A percentile compares a stretch with the other conserved stretches of the same genome.
Conservation (phyloP, 2,329 filamentous ascomycete genomes). For the Fusarium udum region DNA sequence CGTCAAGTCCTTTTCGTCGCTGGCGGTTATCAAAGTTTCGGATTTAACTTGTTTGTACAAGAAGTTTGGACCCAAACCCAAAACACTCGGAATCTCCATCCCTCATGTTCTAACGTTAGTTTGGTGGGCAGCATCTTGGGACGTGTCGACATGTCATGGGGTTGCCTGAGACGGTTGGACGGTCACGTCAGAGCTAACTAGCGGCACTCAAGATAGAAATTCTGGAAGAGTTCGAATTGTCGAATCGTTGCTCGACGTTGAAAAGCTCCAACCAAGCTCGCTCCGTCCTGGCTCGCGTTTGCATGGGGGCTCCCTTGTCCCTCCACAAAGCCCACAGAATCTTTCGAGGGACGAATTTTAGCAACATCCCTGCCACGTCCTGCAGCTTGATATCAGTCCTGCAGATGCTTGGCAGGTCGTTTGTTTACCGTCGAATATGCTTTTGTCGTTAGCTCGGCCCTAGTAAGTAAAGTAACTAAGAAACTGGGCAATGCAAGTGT, state of each 20-base stretch:
- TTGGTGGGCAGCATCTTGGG: conserved; percentile 17
- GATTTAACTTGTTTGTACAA: conserved; percentile 14
- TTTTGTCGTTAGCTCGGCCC: conserved; percentile 11
- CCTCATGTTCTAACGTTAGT: conserved; percentile 31
- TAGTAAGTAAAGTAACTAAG: not conserved
- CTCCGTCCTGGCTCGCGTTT: conserved; percentile 34
- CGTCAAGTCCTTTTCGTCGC: conserved; percentile 9
- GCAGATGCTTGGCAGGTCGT: conserved; percentile 28
- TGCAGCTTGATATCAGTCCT: conserved; percentile 25
- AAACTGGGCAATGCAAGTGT: not conserved
- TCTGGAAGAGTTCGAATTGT: conserved; percentile 47
- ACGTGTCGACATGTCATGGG: conserved; percentile 40
- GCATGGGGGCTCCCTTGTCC: conserved; percentile 31
- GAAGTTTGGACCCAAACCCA: conserved; percentile 8
- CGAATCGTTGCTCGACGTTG: conserved; percentile 38
- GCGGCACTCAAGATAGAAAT: conserved; percentile 37
- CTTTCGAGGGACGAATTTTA: conserved; percentile 18
- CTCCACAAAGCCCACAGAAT: conserved; percentile 38
- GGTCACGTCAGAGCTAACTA: conserved; percentile 42
- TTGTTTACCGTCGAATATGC: conserved; percentile 4
- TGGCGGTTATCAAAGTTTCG: conserved; percentile 31
- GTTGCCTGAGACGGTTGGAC: conserved; percentile 28
- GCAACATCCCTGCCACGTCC: conserved; percentile 25
- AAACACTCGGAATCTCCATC: conserved; percentile 4
- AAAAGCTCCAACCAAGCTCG: conserved; percentile 28